Conservation (phyloP, 345 rosid species). For the Punica granatum region DNA sequence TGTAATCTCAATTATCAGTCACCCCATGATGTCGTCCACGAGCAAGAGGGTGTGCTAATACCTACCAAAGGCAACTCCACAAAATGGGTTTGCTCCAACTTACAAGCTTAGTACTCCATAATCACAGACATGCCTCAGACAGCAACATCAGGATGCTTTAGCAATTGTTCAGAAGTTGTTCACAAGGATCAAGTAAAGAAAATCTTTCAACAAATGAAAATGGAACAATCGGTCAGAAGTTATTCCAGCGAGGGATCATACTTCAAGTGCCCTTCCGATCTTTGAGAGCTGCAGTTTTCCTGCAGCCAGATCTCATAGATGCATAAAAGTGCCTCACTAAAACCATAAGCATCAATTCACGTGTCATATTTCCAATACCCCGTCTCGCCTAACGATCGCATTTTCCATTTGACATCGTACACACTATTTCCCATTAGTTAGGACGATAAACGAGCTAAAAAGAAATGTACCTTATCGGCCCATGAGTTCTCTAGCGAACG, state of each 20-base stretch:
- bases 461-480: slow-evolving; percentile 29
- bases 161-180: not conserved
- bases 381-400: not conserved
- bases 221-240: not conserved
- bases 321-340: not conserved
- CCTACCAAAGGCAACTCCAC: not conserved
- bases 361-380: not conserved
- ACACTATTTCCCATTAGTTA: not conserved
- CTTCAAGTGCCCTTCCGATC: not conserved
- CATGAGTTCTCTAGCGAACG: slow-evolving; percentile 54
- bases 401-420: not conserved
- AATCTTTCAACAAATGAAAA: not conserved
- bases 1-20: not conserved
- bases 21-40: not conserved
- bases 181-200: not conserved
- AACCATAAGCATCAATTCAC: not conserved
- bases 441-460: not conserved
- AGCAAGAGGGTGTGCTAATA: not conserved
- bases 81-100: not conserved
- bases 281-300: not conserved
- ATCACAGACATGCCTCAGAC: not conserved
- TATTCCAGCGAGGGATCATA: not conserved
- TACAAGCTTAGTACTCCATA: not conserved
- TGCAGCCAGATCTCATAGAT: not conserved
- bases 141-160: not conserved